Conservation (phyloP, 1,139 yeast genomes). For the Diutina scorzettiae region DNA sequence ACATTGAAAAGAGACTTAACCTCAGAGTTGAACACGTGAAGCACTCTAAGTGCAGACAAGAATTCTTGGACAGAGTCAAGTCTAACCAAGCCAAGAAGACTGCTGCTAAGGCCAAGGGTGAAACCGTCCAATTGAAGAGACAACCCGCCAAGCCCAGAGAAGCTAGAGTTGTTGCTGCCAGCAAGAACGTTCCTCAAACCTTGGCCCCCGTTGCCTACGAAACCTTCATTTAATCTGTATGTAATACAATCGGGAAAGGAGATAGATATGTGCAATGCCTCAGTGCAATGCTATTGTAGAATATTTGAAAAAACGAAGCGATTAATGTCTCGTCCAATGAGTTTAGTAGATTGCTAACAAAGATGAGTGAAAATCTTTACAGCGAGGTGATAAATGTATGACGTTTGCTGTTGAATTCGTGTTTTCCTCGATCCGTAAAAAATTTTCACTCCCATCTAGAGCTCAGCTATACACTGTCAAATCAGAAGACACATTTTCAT, state of each 20-base stretch:
- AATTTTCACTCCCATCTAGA: too few relatives aligned
- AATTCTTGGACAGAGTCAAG: constrained; percentile 97
- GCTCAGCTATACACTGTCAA: too few relatives aligned
- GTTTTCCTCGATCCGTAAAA: too few relatives aligned
- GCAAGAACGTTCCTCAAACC: constrained; percentile 84
- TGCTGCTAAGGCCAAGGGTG: constrained; percentile 95
- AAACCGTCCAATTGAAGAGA: constrained; percentile 87
- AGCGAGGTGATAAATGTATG: too few relatives aligned
- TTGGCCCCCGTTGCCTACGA: constrained; percentile 99
- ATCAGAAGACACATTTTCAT: too few relatives aligned
- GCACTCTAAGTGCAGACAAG: constrained; percentile 99
- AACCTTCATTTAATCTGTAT: constrained; percentile 73
- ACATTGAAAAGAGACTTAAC: constrained; percentile 97
- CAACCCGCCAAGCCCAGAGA: constrained; percentile 98
- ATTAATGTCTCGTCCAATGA: too few relatives aligned
- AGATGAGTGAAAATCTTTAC: too few relatives aligned
- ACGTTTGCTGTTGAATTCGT: too few relatives aligned
- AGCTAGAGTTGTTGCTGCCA: constrained; percentile 69
- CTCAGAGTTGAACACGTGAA: constrained; percentile 97
- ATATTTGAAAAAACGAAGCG: too few relatives aligned
- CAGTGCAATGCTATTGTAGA: too few relatives aligned
- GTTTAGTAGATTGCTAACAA: too few relatives aligned
- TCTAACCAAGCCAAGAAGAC: constrained; percentile 85
- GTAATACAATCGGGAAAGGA: constrained; percentile 5
- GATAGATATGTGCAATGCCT: too few relatives aligned